Conservation (phyloP, 768 basidiomycete species). For the Harrya chromipes region DNA sequence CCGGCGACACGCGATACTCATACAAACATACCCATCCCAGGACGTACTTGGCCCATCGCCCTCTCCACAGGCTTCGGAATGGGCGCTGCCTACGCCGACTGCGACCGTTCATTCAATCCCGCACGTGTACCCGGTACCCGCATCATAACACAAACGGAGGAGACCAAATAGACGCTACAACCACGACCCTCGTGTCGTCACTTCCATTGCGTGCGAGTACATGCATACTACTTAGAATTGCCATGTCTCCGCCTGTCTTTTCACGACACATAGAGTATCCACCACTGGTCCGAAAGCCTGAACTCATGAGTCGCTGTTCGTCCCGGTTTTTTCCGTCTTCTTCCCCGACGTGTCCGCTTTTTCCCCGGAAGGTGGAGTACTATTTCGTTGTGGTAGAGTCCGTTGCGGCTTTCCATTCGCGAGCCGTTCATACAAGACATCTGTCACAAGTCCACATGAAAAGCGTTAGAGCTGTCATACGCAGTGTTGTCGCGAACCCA, state of each 20-base stretch:
- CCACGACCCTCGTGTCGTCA: neutral
- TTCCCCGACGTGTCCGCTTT: constrained; percentile 8
- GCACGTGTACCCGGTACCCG: constrained; percentile 83
- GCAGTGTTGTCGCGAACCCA: constrained; percentile 30
- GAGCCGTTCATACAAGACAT: constrained; percentile 64
- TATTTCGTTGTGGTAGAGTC: constrained; percentile 29
- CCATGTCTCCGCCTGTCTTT: constrained; percentile 21
- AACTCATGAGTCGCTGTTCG: constrained; percentile 5
- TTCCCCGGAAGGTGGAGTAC: constrained; percentile 4
- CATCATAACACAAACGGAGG: constrained; percentile 46
- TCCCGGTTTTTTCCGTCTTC: constrained; percentile 20
- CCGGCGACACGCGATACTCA: constrained; percentile 2
- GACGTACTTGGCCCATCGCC: constrained; percentile 90
- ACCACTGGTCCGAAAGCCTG: neutral
- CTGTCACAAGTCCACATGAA: constrained; percentile 31
- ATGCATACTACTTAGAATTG: constrained; percentile 30
- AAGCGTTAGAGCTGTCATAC: constrained; percentile 6
- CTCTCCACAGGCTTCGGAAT: constrained; percentile 84
- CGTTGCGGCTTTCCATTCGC: constrained; percentile 50
- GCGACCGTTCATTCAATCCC: constrained; percentile 91
- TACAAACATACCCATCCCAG: constrained; percentile 36
- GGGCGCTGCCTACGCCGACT: constrained; percentile 87
- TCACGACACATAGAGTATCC: constrained; percentile 14
- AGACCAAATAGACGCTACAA: constrained; percentile 20
- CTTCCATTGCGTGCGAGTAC: neutral